Evolutionary conservation across 2,329 filamentous ascomycete species (phyloP), one percentile per base, ranked within the genome.

Genomic region (Annulohypoxylon truncatum): DNA sequence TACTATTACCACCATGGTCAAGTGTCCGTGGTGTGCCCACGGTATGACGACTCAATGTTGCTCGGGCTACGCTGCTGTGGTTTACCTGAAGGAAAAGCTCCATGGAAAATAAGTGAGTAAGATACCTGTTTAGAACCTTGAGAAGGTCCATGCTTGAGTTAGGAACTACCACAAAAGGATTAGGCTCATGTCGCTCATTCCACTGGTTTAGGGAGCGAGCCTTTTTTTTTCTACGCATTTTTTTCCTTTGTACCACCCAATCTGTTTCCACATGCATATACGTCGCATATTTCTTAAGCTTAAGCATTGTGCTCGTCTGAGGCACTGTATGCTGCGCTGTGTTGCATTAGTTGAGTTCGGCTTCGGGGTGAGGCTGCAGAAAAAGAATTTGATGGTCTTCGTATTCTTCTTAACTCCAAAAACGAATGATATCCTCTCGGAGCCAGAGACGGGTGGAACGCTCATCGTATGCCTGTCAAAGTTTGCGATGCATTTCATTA

Each of bases 11-110:
- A 89, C 88, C 68, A 86, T 84, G 73, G 86, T 91, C 24, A 87
- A 85, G 69, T 92, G 90, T 75, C 89, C 89, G 7, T 92, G 90
- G 90, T 93, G 90, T 75, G 82, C 82, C 44, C 90, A 93, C 78
- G 85, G 85, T 52, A 92, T 93, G 90, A 89, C 83, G 69, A 89
- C 85, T 12, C 80, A 79, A 62, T 93, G 90, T 78, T 93, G 90
- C 75, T 84, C 89, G 9, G 90, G 89, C 6, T 90, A 90, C 79
- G 87, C 88, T 9, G 87, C 90, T 1, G 82, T 90, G 46, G 85
- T 93, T 3, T 87, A 89, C 66, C 79, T 92, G 71, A 87, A 87
- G 72, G 89, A 92, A 76, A 85, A 86, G 65, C 75, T 90, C 53
- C 87, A 90, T 72, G 73, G 75, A 24, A 74, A 74, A 67, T 77